Percentiles rank a stretch among this genome's conserved stretches.
phyloP scores from a whole-genome alignment of 2,329 filamentous ascomycete genomes.

The Neofusicoccum laricinum region DNA sequence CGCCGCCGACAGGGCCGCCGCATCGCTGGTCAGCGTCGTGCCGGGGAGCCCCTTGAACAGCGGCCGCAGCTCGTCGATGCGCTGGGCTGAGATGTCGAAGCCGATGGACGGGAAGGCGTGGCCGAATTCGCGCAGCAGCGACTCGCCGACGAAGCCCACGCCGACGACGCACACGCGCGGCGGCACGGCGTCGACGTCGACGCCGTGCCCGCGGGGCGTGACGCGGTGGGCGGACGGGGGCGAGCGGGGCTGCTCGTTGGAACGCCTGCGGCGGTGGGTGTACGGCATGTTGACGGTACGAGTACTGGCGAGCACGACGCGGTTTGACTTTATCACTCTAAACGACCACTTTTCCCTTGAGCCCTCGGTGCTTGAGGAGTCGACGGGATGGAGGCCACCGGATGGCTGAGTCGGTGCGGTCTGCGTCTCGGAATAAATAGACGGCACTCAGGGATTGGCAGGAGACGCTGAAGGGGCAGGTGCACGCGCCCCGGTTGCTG shows the following conservation, averaged over 20 bases:
- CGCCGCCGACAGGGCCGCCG: conserved; percentile 44
- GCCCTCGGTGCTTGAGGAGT: too few species aligned
- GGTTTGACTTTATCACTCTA: not conserved
- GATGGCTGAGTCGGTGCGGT: too few species aligned
- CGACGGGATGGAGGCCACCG: too few species aligned
- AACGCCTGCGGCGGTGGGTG: conserved; percentile 2
- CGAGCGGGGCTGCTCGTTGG: not conserved
- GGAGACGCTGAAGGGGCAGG: too few species aligned
- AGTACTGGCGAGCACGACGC: not conserved
- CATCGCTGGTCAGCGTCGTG: conserved; percentile 20
- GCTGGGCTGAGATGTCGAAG: conserved; percentile 20
- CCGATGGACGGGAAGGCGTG: conserved; percentile 43
- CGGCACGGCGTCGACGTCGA: not conserved
- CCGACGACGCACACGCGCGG: conserved; percentile 48
- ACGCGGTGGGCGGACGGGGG: not conserved
- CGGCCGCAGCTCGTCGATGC: conserved; percentile 20
- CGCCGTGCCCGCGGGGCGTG: not conserved
- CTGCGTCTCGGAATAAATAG: too few species aligned
- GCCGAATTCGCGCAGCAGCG: conserved; percentile 48
- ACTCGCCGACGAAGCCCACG: conserved; percentile 53
- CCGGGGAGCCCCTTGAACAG: not conserved
- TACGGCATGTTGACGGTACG: not conserved
- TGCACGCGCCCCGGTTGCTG: too few species aligned
- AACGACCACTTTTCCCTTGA: not conserved
- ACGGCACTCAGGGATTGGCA: too few species aligned